These are phyloP conservation scores for Neonectria coccinea DNA, from an alignment of 2,329 filamentous ascomycete species.

Conservation along the genomic window DNA sequence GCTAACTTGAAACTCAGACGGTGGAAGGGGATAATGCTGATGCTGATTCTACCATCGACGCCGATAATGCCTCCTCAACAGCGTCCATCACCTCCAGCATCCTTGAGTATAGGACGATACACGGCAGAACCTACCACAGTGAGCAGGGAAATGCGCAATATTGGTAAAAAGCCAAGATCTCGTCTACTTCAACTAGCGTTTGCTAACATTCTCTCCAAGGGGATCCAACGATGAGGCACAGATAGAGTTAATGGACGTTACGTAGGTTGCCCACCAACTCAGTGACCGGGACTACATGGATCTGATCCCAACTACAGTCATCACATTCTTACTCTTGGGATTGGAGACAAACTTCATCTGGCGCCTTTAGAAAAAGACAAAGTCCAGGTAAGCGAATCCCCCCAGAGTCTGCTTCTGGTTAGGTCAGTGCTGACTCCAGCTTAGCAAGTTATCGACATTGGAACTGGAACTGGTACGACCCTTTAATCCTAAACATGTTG, in stretches of 20 bases:
- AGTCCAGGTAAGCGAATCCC: conserved; percentile 29
- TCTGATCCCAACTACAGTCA: conserved; percentile 23
- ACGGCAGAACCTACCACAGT: conserved; percentile 41
- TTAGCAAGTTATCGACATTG: conserved; percentile 58
- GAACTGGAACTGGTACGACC: conserved; percentile 65
- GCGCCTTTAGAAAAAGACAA: conserved; percentile 41
- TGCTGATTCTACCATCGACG: conserved; percentile 13
- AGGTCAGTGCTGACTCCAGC: conserved; percentile 25
- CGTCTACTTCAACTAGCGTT: neutral
- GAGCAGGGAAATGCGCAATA: conserved; percentile 43
- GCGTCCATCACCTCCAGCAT: conserved; percentile 40
- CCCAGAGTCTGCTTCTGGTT: neutral
- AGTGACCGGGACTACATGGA: accelerated
- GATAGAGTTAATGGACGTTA: conserved; percentile 40
- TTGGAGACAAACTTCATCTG: conserved; percentile 38
- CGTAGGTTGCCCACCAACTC: conserved; percentile 7
- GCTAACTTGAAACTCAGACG: neutral
- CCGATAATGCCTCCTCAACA: conserved; percentile 33
- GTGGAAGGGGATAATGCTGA: neutral
- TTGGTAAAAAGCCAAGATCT: conserved; percentile 26
- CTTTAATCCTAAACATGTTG: neutral
- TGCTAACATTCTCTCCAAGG: conserved; percentile 18
- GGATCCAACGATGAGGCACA: conserved; percentile 41
- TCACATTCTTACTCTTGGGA: conserved; percentile 38
- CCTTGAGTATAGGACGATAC: conserved; percentile 37